Conservation (phyloP, 768 basidiomycete genomes). For the Leccinum aurantiacum region DNA sequence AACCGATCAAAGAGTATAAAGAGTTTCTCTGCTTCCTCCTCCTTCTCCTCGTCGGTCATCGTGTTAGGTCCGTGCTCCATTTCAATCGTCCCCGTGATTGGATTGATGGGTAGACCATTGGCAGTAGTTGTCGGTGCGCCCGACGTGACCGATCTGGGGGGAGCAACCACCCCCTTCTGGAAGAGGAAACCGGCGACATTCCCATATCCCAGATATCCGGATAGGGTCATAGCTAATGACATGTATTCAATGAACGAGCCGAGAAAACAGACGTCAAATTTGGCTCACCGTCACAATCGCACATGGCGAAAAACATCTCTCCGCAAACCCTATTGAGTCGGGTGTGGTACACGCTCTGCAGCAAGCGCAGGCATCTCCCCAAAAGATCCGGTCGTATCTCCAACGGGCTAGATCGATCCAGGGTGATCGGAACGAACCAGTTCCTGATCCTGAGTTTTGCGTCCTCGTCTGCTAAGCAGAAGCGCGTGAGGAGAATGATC, state of each 20-base stretch:
- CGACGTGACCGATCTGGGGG: slow-evolving; percentile 35
- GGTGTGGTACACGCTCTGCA: slow-evolving; percentile 71
- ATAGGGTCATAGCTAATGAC: slow-evolving; percentile 60
- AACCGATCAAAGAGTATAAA: slow-evolving; percentile 90
- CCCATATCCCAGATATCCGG: slow-evolving; percentile 88
- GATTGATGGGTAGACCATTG: slow-evolving; percentile 59
- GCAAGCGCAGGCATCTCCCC: slow-evolving; percentile 76
- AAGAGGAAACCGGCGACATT: slow-evolving; percentile 95
- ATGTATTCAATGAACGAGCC: not conserved
- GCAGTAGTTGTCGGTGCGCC: slow-evolving; percentile 35
- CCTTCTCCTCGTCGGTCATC: slow-evolving; percentile 97
- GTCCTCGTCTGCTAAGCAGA: slow-evolving; percentile 63
- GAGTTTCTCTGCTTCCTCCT: slow-evolving; percentile 87
- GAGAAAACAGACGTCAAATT: not conserved
- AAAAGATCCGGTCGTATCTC: slow-evolving; percentile 73
- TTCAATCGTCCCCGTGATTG: slow-evolving; percentile 79
- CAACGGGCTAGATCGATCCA: slow-evolving; percentile 78
- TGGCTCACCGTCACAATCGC: slow-evolving; percentile 67
- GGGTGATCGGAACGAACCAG: slow-evolving; percentile 69
- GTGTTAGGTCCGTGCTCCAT: slow-evolving; percentile 39
- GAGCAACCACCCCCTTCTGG: slow-evolving; percentile 82
- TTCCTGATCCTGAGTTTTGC: slow-evolving; percentile 58
- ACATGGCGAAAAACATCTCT: slow-evolving; percentile 83
- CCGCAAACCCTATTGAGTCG: slow-evolving; percentile 76
- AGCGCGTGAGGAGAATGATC: slow-evolving; percentile 67